phyloP scores from a whole-genome alignment of 768 basidiomycete genomes.

The Rhizopogon vulgaris region DNA sequence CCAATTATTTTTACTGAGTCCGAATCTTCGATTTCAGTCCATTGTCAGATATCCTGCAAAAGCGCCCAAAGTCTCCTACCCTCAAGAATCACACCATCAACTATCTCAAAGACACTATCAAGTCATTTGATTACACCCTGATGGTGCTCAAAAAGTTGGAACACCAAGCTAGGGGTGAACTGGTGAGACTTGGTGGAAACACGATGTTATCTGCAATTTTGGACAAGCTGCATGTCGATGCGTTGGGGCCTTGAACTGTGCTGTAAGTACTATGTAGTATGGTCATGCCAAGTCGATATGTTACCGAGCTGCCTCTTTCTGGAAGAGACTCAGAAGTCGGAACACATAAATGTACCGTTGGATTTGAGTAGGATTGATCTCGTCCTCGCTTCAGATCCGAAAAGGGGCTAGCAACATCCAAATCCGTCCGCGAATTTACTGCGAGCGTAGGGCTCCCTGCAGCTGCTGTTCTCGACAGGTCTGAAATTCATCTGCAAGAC shows the following conservation, averaged over 20 bases:
- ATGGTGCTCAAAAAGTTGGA: constrained; percentile 34
- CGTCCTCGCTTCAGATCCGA: too few species aligned
- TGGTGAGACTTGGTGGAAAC: constrained; percentile 71
- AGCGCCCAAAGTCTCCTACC: constrained; percentile 74
- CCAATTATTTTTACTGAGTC: not conserved
- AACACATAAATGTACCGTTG: too few species aligned
- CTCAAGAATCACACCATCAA: constrained; percentile 71
- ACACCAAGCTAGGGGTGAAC: constrained; percentile 46
- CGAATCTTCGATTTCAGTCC: not conserved
- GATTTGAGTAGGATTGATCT: too few species aligned
- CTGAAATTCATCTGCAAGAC: too few species aligned
- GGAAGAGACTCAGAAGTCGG: too few species aligned
- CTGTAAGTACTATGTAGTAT: too few species aligned
- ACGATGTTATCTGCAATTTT: constrained; percentile 45
- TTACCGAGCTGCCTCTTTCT: too few species aligned
- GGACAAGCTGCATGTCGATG: constrained; percentile 39
- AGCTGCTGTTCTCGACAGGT: too few species aligned
- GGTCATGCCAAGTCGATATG: too few species aligned
- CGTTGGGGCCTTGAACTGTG: not conserved
- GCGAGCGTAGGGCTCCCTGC: too few species aligned
- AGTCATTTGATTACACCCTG: constrained; percentile 78
- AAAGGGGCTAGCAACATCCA: too few species aligned
- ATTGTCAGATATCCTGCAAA: constrained; percentile 72
- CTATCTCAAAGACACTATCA: constrained; percentile 65
- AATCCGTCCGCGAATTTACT: too few species aligned